Percentiles rank a stretch among this genome's conserved stretches.
These are phyloP conservation scores for Amorphotheca resinae DNA, from an alignment of 495 filamentous ascomycete species.

Conservation along the genomic window DNA sequence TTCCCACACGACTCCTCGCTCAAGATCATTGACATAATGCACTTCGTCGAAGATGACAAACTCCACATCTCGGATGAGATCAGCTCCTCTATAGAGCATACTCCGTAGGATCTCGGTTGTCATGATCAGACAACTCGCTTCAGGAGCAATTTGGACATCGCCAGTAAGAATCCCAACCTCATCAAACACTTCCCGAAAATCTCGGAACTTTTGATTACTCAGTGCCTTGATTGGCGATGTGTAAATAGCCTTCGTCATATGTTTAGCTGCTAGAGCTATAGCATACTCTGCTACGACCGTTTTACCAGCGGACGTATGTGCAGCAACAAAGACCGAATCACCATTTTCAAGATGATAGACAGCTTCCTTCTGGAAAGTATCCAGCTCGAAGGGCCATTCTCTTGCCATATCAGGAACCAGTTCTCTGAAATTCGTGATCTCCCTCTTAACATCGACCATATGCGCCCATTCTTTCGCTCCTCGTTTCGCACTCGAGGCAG, in stretches of 20 bases:
- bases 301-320: slow-evolving; percentile 95
- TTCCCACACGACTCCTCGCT: slow-evolving; percentile 97
- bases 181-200: slow-evolving; percentile 79
- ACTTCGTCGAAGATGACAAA: slow-evolving; percentile 99
- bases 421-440: slow-evolving; percentile 82
- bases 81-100: slow-evolving; percentile 95
- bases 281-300: slow-evolving; percentile 97
- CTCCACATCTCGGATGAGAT: slow-evolving; percentile 92
- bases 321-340: slow-evolving; percentile 97
- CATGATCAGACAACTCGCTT: slow-evolving; percentile 98
- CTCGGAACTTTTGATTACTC: slow-evolving; percentile 96
- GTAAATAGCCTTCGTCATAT: slow-evolving; percentile 99
- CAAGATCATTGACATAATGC: slow-evolving; percentile 96
- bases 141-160: slow-evolving; percentile 95
- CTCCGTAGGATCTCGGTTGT: slow-evolving; percentile 95
- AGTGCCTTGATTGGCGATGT: slow-evolving; percentile 97
- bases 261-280: slow-evolving; percentile 86
- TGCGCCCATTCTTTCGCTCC: slow-evolving; percentile 89
- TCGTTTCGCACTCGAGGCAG: slow-evolving; percentile 55
- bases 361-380: slow-evolving; percentile 97
- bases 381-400: slow-evolving; percentile 93
- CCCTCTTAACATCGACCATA: slow-evolving; percentile 87
- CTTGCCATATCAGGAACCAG: slow-evolving; percentile 92
- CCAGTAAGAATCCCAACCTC: slow-evolving; percentile 96
- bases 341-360: slow-evolving; percentile 94